Base-by-base conservation (phyloP, 192 early-diverging fungal genomes). In the Mortierella antarctica region DNA sequence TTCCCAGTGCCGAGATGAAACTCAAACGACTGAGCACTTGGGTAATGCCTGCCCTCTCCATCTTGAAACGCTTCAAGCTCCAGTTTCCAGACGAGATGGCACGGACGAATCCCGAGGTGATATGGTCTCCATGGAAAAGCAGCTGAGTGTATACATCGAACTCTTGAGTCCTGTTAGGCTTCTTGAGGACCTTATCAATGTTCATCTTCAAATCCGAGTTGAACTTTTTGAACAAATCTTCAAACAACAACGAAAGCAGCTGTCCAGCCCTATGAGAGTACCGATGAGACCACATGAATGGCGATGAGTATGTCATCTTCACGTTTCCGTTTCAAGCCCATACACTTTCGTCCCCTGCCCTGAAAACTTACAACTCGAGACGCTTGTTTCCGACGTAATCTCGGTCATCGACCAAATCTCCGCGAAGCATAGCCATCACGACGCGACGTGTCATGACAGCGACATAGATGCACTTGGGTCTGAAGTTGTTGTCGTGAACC, bases 301-400 rank as follows among this genome's bases (percentile, higher is more conserved):
- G 52, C 52, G 31, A 39, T 31, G 31, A 31, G 31, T 31, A 31
- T 31, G 31, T 31, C 31, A 31, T 31, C 31, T 31, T 31, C 31
- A 31, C 31, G 31, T 31, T 31, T 31, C 31, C 31, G 1, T 31
- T 31, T 31, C 31, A 31, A 31, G 31, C 31, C 31, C 15, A 60
- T 45, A 42, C n/a, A 14, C 31, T 31, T 31, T 54, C 1, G 93
- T 41, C 96, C 95, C 60, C 92, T 93, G 71, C 49, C 47, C 11
- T 56, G 15, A 39, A 47, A 5, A 84, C 89, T 84, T 84, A 94
- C 93, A 99, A 88, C 86, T 99, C 97, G 50, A 99, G 82, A 79
- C 97, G 90, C 84, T 99, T 99, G 89, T 99, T 99, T 70, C 97
- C 97, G 45, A 99, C 89, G 77, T 96, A 99, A 89, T 99, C 97